A percentile compares a stretch with the other conserved stretches of the same genome.
phyloP scores from a whole-genome alignment of 192 early-diverging fungal genomes.

The Coemansia sp. region DNA sequence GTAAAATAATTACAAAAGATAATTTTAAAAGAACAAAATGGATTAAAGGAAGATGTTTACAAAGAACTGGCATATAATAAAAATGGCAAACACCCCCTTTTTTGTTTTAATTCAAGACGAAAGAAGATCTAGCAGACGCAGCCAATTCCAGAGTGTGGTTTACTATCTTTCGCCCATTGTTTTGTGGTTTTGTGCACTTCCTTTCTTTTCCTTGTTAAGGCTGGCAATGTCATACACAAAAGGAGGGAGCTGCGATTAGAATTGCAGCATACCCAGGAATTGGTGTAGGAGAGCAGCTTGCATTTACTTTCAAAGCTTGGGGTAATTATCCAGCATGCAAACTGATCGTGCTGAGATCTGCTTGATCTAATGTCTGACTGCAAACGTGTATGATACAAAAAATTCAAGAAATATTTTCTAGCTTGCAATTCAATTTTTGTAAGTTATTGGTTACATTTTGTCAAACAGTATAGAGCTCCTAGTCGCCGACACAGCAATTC shows the following conservation, averaged over 20 bases:
- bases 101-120: not conserved
- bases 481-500: not conserved
- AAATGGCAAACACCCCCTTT: slow-evolving; percentile 1
- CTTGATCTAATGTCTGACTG: not conserved
- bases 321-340: too few relatives aligned
- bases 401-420: not conserved
- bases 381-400: not conserved
- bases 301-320: too few relatives aligned
- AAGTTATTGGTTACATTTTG: not conserved
- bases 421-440: not conserved
- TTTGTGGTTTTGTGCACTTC: not conserved
- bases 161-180: not conserved
- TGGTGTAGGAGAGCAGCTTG: too few relatives aligned
- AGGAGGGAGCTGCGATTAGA: not conserved
- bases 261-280: not conserved
- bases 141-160: not conserved
- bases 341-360: not conserved
- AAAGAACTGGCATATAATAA: not conserved
- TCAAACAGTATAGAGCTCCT: not conserved
- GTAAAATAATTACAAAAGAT: slow-evolving; percentile 1
- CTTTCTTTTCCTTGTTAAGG: not conserved
- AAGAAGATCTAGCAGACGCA: not conserved
- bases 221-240: not conserved
- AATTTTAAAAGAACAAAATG: not conserved
- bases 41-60: too few relatives aligned